These are phyloP conservation scores for Penicillium parvum DNA, from an alignment of 495 filamentous ascomycete genomes.

Conservation along the genomic window DNA sequence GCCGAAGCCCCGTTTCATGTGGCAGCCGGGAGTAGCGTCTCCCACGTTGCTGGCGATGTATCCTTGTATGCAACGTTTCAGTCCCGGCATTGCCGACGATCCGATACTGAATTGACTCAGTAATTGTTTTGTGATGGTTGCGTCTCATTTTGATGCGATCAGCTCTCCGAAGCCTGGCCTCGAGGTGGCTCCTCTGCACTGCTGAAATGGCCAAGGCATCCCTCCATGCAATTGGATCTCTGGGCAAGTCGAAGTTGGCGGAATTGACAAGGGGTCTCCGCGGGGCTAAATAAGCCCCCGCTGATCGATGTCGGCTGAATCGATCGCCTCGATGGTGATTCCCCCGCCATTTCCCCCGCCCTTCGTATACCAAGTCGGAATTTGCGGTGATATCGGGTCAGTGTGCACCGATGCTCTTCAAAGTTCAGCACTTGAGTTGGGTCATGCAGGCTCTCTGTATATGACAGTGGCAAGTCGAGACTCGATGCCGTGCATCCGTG, in stretches of 20 bases:
- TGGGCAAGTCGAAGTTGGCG: neutral
- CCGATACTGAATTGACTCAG: neutral
- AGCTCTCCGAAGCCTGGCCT: too few species aligned
- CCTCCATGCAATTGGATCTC: neutral
- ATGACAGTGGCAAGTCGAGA: too few species aligned
- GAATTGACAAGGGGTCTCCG: neutral
- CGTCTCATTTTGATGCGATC: too few species aligned
- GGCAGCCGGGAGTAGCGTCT: neutral
- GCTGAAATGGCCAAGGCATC: too few species aligned
- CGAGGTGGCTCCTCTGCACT: too few species aligned
- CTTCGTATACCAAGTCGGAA: slow-evolving; percentile 7
- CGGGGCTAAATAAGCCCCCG: neutral
- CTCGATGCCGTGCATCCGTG: too few species aligned
- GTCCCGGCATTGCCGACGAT: too few species aligned
- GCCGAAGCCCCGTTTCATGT: neutral
- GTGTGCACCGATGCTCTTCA: neutral
- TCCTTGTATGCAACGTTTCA: neutral
- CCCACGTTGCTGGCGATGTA: neutral
- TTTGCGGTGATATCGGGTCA: slow-evolving; percentile 12
- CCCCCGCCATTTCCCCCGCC: slow-evolving; percentile 6
- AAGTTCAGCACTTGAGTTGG: too few species aligned
- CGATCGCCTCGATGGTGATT: neutral
- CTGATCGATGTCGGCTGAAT: neutral
- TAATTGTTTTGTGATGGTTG: neutral
- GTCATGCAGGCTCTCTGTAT: too few species aligned